phyloP scores from a whole-genome alignment of 1,139 yeast species.

The Geotrichum aggregatum region DNA sequence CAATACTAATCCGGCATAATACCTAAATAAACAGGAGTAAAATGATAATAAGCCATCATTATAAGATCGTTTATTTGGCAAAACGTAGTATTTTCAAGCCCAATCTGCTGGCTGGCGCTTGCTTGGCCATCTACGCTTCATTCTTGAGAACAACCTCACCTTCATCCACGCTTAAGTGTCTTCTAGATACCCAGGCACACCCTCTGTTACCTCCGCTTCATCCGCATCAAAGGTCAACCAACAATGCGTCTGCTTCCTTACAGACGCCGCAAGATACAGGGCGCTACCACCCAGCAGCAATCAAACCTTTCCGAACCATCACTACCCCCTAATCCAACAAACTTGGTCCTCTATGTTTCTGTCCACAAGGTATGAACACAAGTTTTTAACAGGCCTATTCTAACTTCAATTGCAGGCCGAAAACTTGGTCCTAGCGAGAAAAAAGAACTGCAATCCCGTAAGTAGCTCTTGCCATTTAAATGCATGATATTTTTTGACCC shows the following conservation, averaged over 20 bases:
- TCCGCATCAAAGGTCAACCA: not conserved
- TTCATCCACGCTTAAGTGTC: too few relatives aligned
- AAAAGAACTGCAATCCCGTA: slow-evolving; percentile 18
- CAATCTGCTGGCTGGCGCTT: too few relatives aligned
- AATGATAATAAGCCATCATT: too few relatives aligned
- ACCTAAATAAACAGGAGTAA: too few relatives aligned
- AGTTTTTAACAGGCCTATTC: not conserved
- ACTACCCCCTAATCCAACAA: not conserved
- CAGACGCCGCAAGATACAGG: not conserved
- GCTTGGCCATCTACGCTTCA: too few relatives aligned
- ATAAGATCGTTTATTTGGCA: not conserved
- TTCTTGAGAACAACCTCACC: too few relatives aligned
- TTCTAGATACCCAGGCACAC: too few relatives aligned
- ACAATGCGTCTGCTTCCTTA: slow-evolving; percentile 9
- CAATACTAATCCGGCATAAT: too few relatives aligned
- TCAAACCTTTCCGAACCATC: not conserved
- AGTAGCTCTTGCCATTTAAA: slow-evolving; percentile 2
- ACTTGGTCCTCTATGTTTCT: not conserved
- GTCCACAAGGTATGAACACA: slow-evolving; percentile 4
- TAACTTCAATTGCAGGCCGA: slow-evolving; percentile 14
- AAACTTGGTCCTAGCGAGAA: slow-evolving; percentile 1
- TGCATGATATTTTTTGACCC: not conserved
- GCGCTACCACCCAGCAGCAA: not conserved
- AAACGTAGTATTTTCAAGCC: not conserved
- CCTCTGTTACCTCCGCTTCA: not conserved